These are phyloP conservation scores for Eutrema heterophyllum DNA, from an alignment of 345 rosid species.

Conservation along the genomic window DNA sequence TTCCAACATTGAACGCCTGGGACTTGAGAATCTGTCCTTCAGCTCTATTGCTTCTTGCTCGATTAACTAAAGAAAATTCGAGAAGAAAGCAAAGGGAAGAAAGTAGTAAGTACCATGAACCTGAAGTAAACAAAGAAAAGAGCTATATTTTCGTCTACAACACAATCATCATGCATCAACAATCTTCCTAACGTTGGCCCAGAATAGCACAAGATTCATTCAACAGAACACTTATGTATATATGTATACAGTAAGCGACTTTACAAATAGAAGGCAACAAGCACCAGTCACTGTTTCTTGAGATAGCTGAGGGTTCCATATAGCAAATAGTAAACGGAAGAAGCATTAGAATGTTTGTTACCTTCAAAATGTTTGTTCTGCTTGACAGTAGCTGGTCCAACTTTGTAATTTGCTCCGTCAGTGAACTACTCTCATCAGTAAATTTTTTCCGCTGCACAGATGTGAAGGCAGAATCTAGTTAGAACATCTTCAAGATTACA, in stretches of 20 bases:
- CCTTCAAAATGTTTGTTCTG: slow-evolving; percentile 73
- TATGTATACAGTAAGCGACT: not conserved
- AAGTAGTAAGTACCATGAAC: slow-evolving; percentile 1
- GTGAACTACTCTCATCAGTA: slow-evolving; percentile 59
- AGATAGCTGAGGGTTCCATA: not conserved
- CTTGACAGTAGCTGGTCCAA: slow-evolving; percentile 69
- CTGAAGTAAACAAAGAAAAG: not conserved
- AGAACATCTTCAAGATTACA: not conserved
- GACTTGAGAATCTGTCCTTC: slow-evolving; percentile 65
- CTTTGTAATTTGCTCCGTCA: slow-evolving; percentile 66
- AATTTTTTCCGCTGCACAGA: slow-evolving; percentile 65
- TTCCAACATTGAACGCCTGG: slow-evolving; percentile 77
- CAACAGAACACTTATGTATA: not conserved
- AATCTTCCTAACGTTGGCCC: slow-evolving; percentile 2
- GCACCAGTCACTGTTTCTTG: not conserved
- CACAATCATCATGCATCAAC: slow-evolving; percentile 11
- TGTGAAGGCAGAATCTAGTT: slow-evolving; percentile 3
- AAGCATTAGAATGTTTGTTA: slow-evolving; percentile 22
- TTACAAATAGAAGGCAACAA: not conserved
- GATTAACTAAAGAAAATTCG: slow-evolving; percentile 43
- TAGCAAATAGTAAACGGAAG: not conserved
- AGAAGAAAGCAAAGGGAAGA: not conserved
- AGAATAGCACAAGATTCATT: not conserved
- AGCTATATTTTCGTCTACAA: not conserved
- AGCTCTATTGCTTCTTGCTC: slow-evolving; percentile 86